Base-by-base conservation (phyloP, 2,329 filamentous ascomycete genomes). In the Ophiostoma australiae region DNA sequence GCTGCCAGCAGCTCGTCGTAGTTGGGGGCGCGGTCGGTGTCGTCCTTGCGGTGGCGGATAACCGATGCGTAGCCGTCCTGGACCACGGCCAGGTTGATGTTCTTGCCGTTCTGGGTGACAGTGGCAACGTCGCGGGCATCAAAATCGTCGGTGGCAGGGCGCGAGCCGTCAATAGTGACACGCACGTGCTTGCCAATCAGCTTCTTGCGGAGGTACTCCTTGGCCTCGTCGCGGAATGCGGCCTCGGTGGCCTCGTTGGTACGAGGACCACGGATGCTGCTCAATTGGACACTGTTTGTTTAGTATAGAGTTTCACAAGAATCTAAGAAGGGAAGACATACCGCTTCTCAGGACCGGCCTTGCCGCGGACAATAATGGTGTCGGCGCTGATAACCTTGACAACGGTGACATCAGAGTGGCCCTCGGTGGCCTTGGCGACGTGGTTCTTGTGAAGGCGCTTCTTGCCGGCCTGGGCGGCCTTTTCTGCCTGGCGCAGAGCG, bases 111-210 rank as follows among this genome's bases (percentile, higher is more conserved):
- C 69, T 91, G 85, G 0, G 88, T 90, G 65, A 99, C 87, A 0
- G 94, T 97, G 61, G 92, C 94, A 77, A 99, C 95, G 75, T 99
- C 95, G 70, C 93, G 91, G 77, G 95, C 94, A 77, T 98, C 94
- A 75, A 94, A 99, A 11, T 92, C 94, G 74, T 97, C 94, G 1
- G 86, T 90, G 1, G 93, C 93, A 63, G 94, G 90, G 81, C 95
- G 94, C 79, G 92, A 93, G 71, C 95, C 95, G 78, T 99, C 94
- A 72, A 97, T 89, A 70, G 87, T 90, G 71, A 97, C 88, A 79
- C 91, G 92, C 75, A 98, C 93, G 75, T 97, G 92, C 84, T 99
- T 99, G 73, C 94, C 95, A 77, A 99, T 99, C 41, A 97, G 81
- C 80, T 90, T 93, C 85, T 97, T 97, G 70, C 95, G 90, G 74